Base-by-base conservation (phyloP, 352 stramenopile genomes). In the Phytophthora palmivora region DNA sequence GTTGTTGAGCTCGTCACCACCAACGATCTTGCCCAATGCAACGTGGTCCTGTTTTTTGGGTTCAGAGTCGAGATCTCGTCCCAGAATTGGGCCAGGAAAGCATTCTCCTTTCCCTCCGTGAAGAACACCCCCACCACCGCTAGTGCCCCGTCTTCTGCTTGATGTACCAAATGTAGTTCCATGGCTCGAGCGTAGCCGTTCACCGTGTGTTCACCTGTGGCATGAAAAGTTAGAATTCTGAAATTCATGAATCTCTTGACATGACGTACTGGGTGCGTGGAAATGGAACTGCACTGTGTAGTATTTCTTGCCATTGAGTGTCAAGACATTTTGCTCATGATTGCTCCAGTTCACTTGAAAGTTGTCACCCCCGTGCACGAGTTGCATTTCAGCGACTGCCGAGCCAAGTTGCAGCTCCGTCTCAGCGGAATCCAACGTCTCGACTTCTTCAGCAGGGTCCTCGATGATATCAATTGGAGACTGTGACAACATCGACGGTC, bases 121-220 rank as follows among this genome's bases (percentile, higher is more conserved):
- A 92, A 88, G 62, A 89, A 88, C 6, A 92, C 42, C 3, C 61
- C 84, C 16, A 92, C 72, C 0, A 92, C 81, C 0, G 81, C 78
- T 18, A 89, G 58, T 4, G 49, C 52, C 4, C 77, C 78, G 64
- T 91, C 78, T 5, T 77, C 69, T 9, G 81, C 66, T 34, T 87
- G 69, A 54, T 92, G 79, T 39, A 92, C 81, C 39, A 92, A 50
- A 55, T 92, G 84, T 44, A 92, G 65, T 59, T 88, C 80, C 71
- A 92, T 86, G 26, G 55, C 74, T 22, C 75, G 58, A 9, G 61
- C 63, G 19, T 87, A 52, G 19, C 78, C 80, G 22, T 90, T 68
- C 44, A 92, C 42, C 16, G 79, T 92, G 73, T 92, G 84, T 54
- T 92, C 84, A 48, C 75, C 77, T 81, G 54, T 9, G 61, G 18